Base-by-base conservation (phyloP, 2,329 filamentous ascomycete genomes). In the Zymoseptoria tritici region DNA sequence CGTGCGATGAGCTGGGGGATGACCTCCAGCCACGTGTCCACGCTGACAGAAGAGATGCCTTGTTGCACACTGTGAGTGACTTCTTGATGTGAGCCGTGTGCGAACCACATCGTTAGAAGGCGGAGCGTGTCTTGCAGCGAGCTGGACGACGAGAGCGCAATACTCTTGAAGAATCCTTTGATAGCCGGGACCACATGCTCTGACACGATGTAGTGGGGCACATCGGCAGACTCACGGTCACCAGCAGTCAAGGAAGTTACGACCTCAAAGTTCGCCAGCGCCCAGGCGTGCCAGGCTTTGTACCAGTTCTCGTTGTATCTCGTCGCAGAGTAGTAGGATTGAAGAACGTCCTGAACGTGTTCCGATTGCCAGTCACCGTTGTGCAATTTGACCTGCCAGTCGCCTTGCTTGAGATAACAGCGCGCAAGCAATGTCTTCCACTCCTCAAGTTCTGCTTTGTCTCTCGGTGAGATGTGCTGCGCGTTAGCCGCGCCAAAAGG, bases 261-360 rank as follows among this genome's bases (percentile, higher is more conserved):
- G 59, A 99, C 94, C 76, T 99, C 93, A 70, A 99, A 99, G 75
- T 99, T 99, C 57, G 94, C 93, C 63, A 99, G 77, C 9, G 94
- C 95, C 93, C 94, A 99, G 0, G 94, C 90, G 75, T 99, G 94
- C 94, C 94, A 99, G 7, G 95, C 94, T 77, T 99, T 99, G 79
- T 99, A 99, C 85, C 93, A 99, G 62, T 88, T 86, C 36, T 91
- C 88, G 72, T 99, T 96, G 76, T 95, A 97, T 60, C 90, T 87
- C 1, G 94, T 99, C 1, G 95, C 95, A 60, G 92, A 88, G 19
- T 87, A 86, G 74, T 97, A 99, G 1, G 94, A 91, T n/a, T 85
- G 83, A 22, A 99, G 80, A 60, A 99, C 91, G 57, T 97, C 93
- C 56, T 89, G 85, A 3, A 96, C 90, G 65, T 90, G 87, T 8